These are phyloP conservation scores for Lichina pygmaea DNA, from an alignment of 495 filamentous ascomycete species.

Conservation along the genomic window DNA sequence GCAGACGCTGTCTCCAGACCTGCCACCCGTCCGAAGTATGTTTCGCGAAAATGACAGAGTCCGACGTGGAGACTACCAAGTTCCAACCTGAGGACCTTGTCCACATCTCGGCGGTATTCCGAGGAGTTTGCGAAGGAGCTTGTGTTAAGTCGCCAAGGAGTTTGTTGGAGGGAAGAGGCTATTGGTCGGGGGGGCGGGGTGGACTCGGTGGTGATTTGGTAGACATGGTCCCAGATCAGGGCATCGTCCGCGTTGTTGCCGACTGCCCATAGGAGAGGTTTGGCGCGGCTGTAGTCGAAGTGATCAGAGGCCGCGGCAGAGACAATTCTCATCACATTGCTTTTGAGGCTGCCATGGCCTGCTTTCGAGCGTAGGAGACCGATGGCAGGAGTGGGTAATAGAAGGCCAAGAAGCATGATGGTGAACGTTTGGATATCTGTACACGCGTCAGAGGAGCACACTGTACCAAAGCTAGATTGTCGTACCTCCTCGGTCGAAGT, in stretches of 20 bases:
- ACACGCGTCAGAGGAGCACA: too few relatives aligned
- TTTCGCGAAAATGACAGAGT: background rate
- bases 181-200: slow-evolving; percentile 2
- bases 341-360: too few relatives aligned
- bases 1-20: background rate
- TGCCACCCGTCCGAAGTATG: background rate
- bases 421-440: too few relatives aligned
- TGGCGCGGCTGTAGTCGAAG: too few relatives aligned
- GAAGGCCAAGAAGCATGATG: too few relatives aligned
- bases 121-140: background rate
- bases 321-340: too few relatives aligned
- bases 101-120: background rate
- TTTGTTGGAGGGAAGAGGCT: background rate
- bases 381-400: too few relatives aligned
- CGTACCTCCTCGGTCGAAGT: too few relatives aligned
- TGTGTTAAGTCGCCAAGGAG: background rate
- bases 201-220: slow-evolving; percentile 2
- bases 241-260: slow-evolving; percentile 6
- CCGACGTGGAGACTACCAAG: background rate
- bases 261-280: slow-evolving; percentile 6
- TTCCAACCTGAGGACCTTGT: background rate
- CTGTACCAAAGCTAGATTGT: too few relatives aligned
- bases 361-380: too few relatives aligned
- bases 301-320: too few relatives aligned
- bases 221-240: slow-evolving; percentile 6